These are phyloP conservation scores for Blastocystis hominis DNA, from an alignment of 352 stramenopile genomes.

Conservation along the genomic window DNA sequence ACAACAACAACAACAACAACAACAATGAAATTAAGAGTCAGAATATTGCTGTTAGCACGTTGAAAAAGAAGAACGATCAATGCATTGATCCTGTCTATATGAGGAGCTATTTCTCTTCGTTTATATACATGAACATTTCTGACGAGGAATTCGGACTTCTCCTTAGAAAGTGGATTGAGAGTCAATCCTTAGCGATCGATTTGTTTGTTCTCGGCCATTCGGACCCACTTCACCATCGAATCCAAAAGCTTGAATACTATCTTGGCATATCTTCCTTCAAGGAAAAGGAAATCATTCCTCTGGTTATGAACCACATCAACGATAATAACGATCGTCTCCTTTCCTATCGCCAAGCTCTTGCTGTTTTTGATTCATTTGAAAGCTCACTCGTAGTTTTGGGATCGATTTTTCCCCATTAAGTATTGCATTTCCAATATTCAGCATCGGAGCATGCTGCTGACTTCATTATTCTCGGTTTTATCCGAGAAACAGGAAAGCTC, in stretches of 20 bases:
- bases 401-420: constrained; percentile 30
- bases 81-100: too few relatives aligned
- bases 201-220: neutral
- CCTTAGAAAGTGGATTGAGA: neutral
- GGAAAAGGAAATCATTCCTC: neutral
- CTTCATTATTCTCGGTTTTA: neutral
- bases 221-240: neutral
- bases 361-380: neutral
- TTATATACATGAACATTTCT: neutral
- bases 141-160: constrained; percentile 54
- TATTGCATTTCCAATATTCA: neutral
- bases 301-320: neutral
- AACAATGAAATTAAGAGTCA: too few relatives aligned
- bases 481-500: neutral
- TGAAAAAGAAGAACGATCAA: too few relatives aligned
- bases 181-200: neutral
- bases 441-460: neutral
- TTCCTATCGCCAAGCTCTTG: neutral
- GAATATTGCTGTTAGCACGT: too few relatives aligned
- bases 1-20: too few relatives aligned
- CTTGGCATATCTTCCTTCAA: neutral
- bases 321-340: neutral
- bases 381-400: constrained; percentile 1
- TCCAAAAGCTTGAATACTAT: neutral
- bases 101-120: too few relatives aligned